Evolutionary conservation across 2,329 filamentous ascomycete genomes (phyloP).

Genomic region (Coniochaeta ligniaria): DNA sequence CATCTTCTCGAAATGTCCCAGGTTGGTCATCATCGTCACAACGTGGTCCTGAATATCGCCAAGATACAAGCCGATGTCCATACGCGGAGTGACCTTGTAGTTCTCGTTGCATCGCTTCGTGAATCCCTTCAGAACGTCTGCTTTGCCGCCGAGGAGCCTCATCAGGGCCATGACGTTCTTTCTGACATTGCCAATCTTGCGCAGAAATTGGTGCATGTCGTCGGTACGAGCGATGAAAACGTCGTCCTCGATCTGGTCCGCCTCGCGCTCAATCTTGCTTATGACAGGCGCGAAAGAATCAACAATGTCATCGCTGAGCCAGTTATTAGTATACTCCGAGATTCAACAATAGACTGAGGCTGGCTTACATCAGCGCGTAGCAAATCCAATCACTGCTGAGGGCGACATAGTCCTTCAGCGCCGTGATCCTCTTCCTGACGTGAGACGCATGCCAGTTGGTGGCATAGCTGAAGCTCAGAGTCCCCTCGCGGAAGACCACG

Average conservation of each 20-base stretch:
- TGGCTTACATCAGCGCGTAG: slow-evolving; percentile 84
- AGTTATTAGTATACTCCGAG: not conserved
- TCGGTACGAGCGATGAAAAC: slow-evolving; percentile 89
- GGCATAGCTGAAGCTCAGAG: slow-evolving; percentile 88
- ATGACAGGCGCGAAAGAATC: slow-evolving; percentile 92
- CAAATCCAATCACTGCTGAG: slow-evolving; percentile 98
- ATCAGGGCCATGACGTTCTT: slow-evolving; percentile 94
- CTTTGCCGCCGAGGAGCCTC: slow-evolving; percentile 89
- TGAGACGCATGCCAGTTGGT: slow-evolving; percentile 81
- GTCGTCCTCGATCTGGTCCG: slow-evolving; percentile 89
- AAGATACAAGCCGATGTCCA: slow-evolving; percentile 93
- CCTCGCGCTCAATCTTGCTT: slow-evolving; percentile 76
- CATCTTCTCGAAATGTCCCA: slow-evolving; percentile 97
- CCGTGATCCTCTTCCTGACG: slow-evolving; percentile 85
- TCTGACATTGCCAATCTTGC: slow-evolving; percentile 80
- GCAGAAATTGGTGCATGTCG: slow-evolving; percentile 81
- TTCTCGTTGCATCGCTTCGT: slow-evolving; percentile 98
- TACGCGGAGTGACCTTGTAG: slow-evolving; percentile 88
- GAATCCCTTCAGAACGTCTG: slow-evolving; percentile 96
- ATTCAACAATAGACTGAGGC: not conserved
- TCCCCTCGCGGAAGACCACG: slow-evolving; percentile 91
- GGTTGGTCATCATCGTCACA: slow-evolving; percentile 96
- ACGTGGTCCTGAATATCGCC: slow-evolving; percentile 99
- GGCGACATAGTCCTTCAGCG: slow-evolving; percentile 89
- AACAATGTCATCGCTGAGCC: slow-evolving; percentile 79